Conservation (phyloP, 768 basidiomycete genomes). For the Trametes cubensis region DNA sequence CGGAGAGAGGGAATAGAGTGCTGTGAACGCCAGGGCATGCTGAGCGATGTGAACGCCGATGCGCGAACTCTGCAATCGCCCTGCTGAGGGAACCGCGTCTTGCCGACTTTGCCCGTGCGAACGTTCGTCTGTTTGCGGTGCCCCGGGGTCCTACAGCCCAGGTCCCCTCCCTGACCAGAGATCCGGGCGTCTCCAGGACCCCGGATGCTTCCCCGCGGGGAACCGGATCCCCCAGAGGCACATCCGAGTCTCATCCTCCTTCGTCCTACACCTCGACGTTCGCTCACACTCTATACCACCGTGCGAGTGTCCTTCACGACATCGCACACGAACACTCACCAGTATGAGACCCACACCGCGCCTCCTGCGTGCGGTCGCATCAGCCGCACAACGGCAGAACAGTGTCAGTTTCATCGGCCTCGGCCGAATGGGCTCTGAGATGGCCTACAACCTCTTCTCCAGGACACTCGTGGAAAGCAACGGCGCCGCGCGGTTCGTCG, state of each 20-base stretch:
- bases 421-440: conserved; percentile 87
- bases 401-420: conserved; percentile 83
- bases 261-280: conserved; percentile 1
- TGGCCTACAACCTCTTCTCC: conserved; percentile 83
- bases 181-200: conserved; percentile 8
- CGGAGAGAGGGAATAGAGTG: conserved; percentile 7
- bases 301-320: background rate
- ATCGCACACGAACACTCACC: background rate
- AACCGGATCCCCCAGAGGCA: background rate
- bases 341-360: conserved; percentile 56
- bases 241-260: background rate
- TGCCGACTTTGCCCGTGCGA: too few species aligned
- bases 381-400: conserved; percentile 33
- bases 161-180: background rate
- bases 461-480: conserved; percentile 58
- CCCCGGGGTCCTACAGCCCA: too few species aligned
- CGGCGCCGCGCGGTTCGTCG: conserved; percentile 61
- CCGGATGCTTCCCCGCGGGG: conserved; percentile 26
- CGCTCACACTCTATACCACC: background rate
- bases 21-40: conserved; percentile 9
- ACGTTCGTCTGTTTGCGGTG: too few species aligned
- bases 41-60: background rate
- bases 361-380: conserved; percentile 32
- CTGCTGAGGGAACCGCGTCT: too few species aligned
- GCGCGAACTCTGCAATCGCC: background rate